phyloP scores from a whole-genome alignment of 1,284 basidiomycete species.

The Tilletiaria anomala region DNA sequence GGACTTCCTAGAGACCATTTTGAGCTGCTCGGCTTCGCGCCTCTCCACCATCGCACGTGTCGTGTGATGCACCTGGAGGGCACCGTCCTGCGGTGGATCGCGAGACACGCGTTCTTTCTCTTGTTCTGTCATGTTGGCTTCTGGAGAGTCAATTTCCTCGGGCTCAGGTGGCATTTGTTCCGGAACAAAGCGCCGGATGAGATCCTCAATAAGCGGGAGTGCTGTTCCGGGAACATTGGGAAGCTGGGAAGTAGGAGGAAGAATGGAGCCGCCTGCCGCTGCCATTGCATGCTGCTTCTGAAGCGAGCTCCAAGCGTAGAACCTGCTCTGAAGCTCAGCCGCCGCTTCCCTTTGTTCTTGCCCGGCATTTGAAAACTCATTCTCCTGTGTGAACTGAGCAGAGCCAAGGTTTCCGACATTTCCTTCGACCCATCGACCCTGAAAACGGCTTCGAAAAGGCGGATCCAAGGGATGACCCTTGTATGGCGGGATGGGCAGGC shows the following conservation, averaged over 20 bases:
- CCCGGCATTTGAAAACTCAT: too few relatives aligned
- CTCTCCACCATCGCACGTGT: constrained; percentile 5
- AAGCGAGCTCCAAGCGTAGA: not conserved
- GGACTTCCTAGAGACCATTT: too few relatives aligned
- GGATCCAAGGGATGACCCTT: constrained; percentile 40
- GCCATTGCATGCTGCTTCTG: not conserved
- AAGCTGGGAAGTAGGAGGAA: constrained; percentile 26
- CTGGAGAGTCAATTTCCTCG: too few relatives aligned
- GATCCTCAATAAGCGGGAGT: constrained; percentile 21
- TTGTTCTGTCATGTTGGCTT: too few relatives aligned
- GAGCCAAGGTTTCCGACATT: constrained; percentile 6
- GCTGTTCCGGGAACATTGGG: constrained; percentile 32
- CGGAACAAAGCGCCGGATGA: constrained; percentile 15
- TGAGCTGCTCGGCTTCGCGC: constrained; percentile 3
- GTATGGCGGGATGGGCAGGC: constrained; percentile 38
- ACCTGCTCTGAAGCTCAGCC: constrained; percentile 2
- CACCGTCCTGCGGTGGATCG: too few relatives aligned
- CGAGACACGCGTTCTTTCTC: too few relatives aligned
- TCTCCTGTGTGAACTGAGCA: not conserved
- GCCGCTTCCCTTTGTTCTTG: too few relatives aligned
- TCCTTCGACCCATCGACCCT: constrained; percentile 38
- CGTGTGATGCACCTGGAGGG: constrained; percentile 3
- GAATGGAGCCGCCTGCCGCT: not conserved
- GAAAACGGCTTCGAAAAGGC: constrained; percentile 41
- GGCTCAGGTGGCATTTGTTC: constrained; percentile 1